Conservation (phyloP, 2,329 filamentous ascomycete genomes). For the Tolypocladium amazonense region DNA sequence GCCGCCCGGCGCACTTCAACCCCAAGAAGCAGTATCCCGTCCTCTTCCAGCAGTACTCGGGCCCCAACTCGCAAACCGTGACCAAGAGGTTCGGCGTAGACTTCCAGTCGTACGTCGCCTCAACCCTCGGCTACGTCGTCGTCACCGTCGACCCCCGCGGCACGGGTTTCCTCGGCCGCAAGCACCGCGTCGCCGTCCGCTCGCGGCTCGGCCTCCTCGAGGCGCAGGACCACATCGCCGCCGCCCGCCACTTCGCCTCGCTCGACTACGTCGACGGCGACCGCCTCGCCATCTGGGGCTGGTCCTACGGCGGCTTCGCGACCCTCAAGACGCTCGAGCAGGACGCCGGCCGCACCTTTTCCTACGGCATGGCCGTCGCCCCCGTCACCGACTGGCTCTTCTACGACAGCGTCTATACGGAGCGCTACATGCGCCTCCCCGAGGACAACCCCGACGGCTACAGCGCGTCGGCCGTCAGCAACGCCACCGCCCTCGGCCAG, state of each 20-base stretch:
- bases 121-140: constrained; percentile 80
- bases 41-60: constrained; percentile 89
- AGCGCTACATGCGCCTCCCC: constrained; percentile 94
- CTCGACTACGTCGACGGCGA: constrained; percentile 75
- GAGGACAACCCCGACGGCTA: constrained; percentile 74
- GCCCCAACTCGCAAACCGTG: constrained; percentile 86
- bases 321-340: constrained; percentile 89
- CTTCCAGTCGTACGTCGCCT: constrained; percentile 83
- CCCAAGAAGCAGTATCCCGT: constrained; percentile 80
- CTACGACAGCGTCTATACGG: constrained; percentile 90
- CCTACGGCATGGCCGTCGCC: constrained; percentile 95
- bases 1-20: constrained; percentile 82
- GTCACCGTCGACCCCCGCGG: constrained; percentile 91
- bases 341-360: constrained; percentile 82
- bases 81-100: constrained; percentile 71
- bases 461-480: constrained; percentile 59
- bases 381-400: constrained; percentile 98
- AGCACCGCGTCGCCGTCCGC: constrained; percentile 70
- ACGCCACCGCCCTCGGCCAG: constrained; percentile 60
- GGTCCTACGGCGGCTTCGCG: constrained; percentile 95
- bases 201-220: constrained; percentile 79
- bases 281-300: constrained; percentile 91
- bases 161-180: constrained; percentile 81
- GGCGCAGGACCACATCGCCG: constrained; percentile 81
- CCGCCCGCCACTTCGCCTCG: constrained; percentile 71